phyloP scores from a whole-genome alignment of 768 basidiomycete species.

The Tulasnella sp. region DNA sequence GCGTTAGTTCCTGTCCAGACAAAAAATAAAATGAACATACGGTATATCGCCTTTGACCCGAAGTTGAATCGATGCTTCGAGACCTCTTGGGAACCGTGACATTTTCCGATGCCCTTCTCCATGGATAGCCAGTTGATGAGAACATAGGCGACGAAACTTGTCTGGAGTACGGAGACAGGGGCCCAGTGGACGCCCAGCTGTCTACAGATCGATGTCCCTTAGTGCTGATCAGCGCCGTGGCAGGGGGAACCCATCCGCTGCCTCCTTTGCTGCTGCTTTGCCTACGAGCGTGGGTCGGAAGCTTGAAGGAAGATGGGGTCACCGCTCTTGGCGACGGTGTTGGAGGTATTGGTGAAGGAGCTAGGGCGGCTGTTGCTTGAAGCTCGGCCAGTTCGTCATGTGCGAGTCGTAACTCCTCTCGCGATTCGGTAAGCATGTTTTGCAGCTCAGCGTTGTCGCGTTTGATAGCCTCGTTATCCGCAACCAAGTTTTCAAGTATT shows the following conservation, averaged over 20 bases:
- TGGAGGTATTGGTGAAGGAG: slow-evolving; percentile 7
- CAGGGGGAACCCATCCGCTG: slow-evolving; percentile 18
- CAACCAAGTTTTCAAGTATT: slow-evolving; percentile 79
- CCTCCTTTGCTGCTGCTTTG: slow-evolving; percentile 14
- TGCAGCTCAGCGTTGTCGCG: slow-evolving; percentile 79
- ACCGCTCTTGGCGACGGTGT: slow-evolving; percentile 9
- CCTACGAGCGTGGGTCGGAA: slow-evolving; percentile 16
- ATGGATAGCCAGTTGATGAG: not conserved
- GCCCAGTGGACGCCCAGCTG: slow-evolving; percentile 20
- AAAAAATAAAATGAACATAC: not conserved
- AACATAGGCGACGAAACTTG: slow-evolving; percentile 9
- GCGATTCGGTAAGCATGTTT: slow-evolving; percentile 63
- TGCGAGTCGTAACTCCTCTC: slow-evolving; percentile 67
- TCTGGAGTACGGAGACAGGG: not conserved
- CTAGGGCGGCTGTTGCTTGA: not conserved
- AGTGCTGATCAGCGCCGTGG: slow-evolving; percentile 14
- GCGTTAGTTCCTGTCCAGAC: not conserved
- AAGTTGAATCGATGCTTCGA: slow-evolving; percentile 16
- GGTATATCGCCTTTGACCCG: not conserved
- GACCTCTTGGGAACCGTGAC: not conserved
- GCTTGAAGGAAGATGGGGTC: not conserved
- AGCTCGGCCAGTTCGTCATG: slow-evolving; percentile 76
- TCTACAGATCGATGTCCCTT: slow-evolving; percentile 20
- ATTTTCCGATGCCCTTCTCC: slow-evolving; percentile 2
- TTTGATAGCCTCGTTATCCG: slow-evolving; percentile 78